Evolutionary conservation across 2,329 filamentous ascomycete species (phyloP), one percentile per base, ranked within the genome.

Genomic region (Neonectria neomacrospora): DNA sequence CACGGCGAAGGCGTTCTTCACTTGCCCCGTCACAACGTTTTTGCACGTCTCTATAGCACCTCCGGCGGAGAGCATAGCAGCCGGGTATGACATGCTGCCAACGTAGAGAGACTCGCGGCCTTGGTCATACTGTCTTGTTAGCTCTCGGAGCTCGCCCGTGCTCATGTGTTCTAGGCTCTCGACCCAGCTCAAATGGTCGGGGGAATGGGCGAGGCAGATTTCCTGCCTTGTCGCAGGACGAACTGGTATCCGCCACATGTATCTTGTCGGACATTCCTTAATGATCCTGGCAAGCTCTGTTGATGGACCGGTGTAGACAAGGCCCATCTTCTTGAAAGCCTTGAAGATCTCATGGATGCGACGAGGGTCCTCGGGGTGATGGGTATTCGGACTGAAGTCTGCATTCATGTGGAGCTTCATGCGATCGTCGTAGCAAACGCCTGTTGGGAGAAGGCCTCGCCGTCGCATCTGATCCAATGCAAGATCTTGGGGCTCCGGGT

Each of bases 321-420:
- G 84, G 0, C 93, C 94, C 41, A 90, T 91, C 69, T 90, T 86
- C 75, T 91, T 93, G 71, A 99, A 91, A 41, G 92, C 92, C 71
- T 92, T 91, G 84, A 96, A 97, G 70, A 99, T 99, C 73, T 92
- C 91, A 72, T 94, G 92, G 63, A 99, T 97, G 14, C 96, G 89
- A 28, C 93, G 86, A 1, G 96, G 96, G 73, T 99, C 96, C 78
- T 99, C 96, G 0, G 96, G 96, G 74, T 99, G 96, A 54, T 96
- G 90, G 22, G 95, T 91, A 51, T 89, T 86, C 1, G 86, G 85
- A 18, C 86, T 88, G 74, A 88, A 90, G 75, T 93, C 90, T 16
- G 92, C 89, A 75, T 97, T 97, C 58, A 94, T 92, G 76, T 99
- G 96, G 64, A 96, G 91, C 64, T 96, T 93, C 96, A 99, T 99